Evolutionary conservation across 1,284 basidiomycete genomes (phyloP).

Genomic region (Ceratobasidium theobromae): DNA sequence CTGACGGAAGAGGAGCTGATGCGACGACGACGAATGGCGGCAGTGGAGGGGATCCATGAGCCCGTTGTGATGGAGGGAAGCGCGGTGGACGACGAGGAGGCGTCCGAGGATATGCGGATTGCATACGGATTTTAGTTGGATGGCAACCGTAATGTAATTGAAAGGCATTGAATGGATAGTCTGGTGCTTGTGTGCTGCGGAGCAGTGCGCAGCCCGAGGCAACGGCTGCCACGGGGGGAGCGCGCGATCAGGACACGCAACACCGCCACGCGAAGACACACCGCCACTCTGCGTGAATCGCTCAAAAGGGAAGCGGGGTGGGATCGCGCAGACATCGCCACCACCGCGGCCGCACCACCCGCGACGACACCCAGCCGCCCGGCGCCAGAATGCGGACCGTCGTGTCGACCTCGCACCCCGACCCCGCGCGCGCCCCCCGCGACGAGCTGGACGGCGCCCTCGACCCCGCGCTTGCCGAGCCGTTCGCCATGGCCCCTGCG

Average conservation of each 20-base stretch:
- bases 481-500: slow-evolving; percentile 49
- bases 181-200: too few relatives aligned
- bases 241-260: too few relatives aligned
- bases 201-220: too few relatives aligned
- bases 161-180: too few relatives aligned
- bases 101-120: slow-evolving; percentile 21
- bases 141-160: too few relatives aligned
- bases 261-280: not conserved
- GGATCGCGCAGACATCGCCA: slow-evolving; percentile 49
- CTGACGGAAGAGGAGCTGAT: slow-evolving; percentile 79
- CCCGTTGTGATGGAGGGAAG: not conserved
- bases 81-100: not conserved
- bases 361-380: slow-evolving; percentile 19
- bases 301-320: too few relatives aligned
- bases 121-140: slow-evolving; percentile 24
- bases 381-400: slow-evolving; percentile 16
- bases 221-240: too few relatives aligned
- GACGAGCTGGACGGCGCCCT: not conserved
- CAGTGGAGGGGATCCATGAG: slow-evolving; percentile 47
- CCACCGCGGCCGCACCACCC: slow-evolving; percentile 40
- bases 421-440: slow-evolving; percentile 1
- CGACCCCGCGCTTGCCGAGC: slow-evolving; percentile 28
- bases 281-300: not conserved
- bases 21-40: slow-evolving; percentile 62
- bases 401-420: not conserved